Evolutionary conservation across 192 early-diverging fungal species (phyloP), one percentile per base, ranked within the genome.

Genomic region (Coemansia sp.): DNA sequence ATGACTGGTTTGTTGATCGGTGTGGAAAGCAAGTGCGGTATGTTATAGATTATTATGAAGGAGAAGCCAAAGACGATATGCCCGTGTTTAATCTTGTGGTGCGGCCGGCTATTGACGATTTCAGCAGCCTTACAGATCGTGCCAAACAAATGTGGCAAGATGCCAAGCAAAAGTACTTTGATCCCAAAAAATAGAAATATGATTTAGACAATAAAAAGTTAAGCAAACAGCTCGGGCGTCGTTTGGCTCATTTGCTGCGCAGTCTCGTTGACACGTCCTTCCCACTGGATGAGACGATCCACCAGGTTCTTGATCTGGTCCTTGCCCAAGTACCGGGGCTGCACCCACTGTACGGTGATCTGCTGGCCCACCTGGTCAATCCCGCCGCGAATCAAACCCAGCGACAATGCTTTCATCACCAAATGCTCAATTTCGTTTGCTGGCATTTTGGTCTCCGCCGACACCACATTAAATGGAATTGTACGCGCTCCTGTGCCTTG

Each of bases 11-110:
- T 37, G 87, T 98, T 10, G 89, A 93, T 64, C 84, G 93, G 10
- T 97, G 94, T 68, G 94, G 94, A 2, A 87, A 87, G 75, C 81
- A 88, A 21, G 88, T 94, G 50, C 86, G 93, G n/a, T 98, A 98
- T 69, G 93, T 98, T 20, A 95, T 98, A 68, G 96, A 98, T 74
- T 98, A 95, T 76, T 98, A 98, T 68, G 83, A 86, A 57, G 95
- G 89, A 8, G 74, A 78, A 17, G 84, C 87, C 28, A 87, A 91
- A 38, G 78, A 87, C 22, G 88, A 87, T 44, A 86, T 84, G 21
- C 95, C 95, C 21, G 88, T 87, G 0, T 98, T 98, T 82, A 87
- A 91, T 58, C 82, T 95, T 38, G 96, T 96, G 66, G 93, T 98
- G n/a, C 78, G 96, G 44, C 96, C 96, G 11, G 94, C 94, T 1